Conservation (phyloP, 495 filamentous ascomycete species). For the Penicillium chermesinum region DNA sequence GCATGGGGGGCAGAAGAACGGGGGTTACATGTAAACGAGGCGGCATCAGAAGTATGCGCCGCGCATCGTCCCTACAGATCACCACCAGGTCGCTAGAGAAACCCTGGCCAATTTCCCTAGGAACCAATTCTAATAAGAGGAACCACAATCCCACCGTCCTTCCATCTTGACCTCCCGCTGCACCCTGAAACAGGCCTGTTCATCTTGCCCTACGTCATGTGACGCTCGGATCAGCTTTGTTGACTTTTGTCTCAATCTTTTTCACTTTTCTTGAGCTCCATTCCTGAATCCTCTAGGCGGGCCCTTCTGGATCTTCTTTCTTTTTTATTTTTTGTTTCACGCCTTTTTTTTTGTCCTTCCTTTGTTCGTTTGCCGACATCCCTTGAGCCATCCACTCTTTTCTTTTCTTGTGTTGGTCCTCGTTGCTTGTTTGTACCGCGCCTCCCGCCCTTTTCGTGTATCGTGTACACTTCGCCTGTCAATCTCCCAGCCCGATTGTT, state of each 20-base stretch:
- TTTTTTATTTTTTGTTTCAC: background rate
- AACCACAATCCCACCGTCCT: background rate
- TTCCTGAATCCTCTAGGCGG: constrained; percentile 26
- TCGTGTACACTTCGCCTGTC: background rate
- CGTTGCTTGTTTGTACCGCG: background rate
- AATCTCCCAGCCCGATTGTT: background rate
- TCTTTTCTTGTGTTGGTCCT: background rate
- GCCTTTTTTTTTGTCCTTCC: constrained; percentile 1
- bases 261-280: constrained; percentile 15
- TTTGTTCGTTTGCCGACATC: constrained; percentile 2
- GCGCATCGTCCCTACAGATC: background rate
- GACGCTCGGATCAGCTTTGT: constrained; percentile 23
- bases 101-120: background rate
- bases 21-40: background rate
- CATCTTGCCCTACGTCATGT: constrained; percentile 21
- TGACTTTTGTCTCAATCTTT: constrained; percentile 29
- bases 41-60: background rate
- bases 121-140: background rate
- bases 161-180: background rate
- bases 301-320: constrained; percentile 12
- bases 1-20: background rate
- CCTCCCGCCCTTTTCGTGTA: constrained; percentile 5
- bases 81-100: background rate
- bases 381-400: constrained; percentile 7
- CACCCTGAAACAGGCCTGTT: constrained; percentile 16